A percentile compares a stretch with the other conserved stretches of the same genome.
Evolutionary conservation across 176 grass and related monocot genomes (phyloP).

Genomic region (Panicum miliaceum): DNA sequence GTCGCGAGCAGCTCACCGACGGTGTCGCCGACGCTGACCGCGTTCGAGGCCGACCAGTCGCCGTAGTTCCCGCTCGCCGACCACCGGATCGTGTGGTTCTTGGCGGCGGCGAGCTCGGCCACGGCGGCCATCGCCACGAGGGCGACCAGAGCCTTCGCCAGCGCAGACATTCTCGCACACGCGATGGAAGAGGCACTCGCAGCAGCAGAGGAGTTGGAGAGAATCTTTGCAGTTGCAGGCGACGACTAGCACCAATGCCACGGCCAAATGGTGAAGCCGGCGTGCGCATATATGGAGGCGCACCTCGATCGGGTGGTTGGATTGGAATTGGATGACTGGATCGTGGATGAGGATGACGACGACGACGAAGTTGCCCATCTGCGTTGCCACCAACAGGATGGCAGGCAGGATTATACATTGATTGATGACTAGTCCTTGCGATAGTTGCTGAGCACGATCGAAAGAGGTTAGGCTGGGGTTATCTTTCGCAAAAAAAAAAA

Average conservation of each 20-base stretch:
- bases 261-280: conserved; percentile 14
- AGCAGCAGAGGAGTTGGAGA: conserved; percentile 36
- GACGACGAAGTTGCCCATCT: neutral
- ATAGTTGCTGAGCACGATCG: conserved; percentile 3
- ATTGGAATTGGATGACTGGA: neutral
- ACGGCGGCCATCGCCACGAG: conserved; percentile 24
- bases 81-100: conserved; percentile 51
- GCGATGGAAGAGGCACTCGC: conserved; percentile 38
- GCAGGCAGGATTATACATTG: neutral
- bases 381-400: neutral
- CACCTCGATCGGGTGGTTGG: neutral
- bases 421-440: neutral
- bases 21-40: conserved; percentile 52
- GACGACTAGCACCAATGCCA: neutral
- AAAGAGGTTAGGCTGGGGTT: too few relatives aligned
- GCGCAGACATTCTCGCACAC: conserved; percentile 1
- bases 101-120: conserved; percentile 40
- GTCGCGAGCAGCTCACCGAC: conserved; percentile 49
- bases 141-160: conserved; percentile 34
- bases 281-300: conserved; percentile 4
- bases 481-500: too few relatives aligned
- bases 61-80: conserved; percentile 6
- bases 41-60: conserved; percentile 45
- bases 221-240: neutral
- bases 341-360: conserved; percentile 7